These are phyloP conservation scores for Fraxinus paxiana DNA, from an alignment of 305 asterid species.

Conservation along the genomic window DNA sequence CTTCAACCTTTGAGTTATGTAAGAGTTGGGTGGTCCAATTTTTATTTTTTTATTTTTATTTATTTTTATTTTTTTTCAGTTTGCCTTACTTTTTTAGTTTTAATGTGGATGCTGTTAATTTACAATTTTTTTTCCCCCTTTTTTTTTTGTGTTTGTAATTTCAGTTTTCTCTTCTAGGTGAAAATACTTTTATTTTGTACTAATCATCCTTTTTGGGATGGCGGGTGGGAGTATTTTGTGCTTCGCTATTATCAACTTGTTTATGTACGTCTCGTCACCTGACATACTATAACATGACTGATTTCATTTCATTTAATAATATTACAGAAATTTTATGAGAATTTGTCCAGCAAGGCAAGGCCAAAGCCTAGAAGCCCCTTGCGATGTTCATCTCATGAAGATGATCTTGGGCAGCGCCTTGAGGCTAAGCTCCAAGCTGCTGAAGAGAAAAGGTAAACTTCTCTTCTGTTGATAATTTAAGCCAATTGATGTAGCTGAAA, in stretches of 20 bases:
- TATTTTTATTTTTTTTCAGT: background rate
- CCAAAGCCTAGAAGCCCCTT: slow-evolving; percentile 82
- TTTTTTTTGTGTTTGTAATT: background rate
- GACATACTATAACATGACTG: background rate
- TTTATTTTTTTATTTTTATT: no score
- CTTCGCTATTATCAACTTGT: background rate
- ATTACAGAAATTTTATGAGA: slow-evolving; percentile 77
- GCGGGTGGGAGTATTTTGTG: background rate
- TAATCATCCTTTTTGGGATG: background rate
- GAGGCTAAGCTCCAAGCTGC: slow-evolving; percentile 99
- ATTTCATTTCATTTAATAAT: background rate
- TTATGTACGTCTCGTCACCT: background rate
- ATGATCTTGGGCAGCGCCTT: slow-evolving; percentile 81
- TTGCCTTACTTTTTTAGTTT: background rate
- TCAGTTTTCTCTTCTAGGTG: background rate
- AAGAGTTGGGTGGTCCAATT: slow-evolving; percentile 33
- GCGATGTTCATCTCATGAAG: slow-evolving; percentile 56
- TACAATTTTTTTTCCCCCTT: background rate
- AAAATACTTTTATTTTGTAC: background rate
- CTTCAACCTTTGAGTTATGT: slow-evolving; percentile 25
- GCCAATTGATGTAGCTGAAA: background rate
- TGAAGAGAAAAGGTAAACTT: slow-evolving; percentile 68
- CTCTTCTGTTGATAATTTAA: slow-evolving; percentile 7
- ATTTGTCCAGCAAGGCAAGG: slow-evolving; percentile 82
- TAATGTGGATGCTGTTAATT: background rate